Percentiles rank a stretch among this genome's conserved stretches.
Evolutionary conservation across 768 basidiomycete species (phyloP).

Genomic region (Amanita jacksonii): DNA sequence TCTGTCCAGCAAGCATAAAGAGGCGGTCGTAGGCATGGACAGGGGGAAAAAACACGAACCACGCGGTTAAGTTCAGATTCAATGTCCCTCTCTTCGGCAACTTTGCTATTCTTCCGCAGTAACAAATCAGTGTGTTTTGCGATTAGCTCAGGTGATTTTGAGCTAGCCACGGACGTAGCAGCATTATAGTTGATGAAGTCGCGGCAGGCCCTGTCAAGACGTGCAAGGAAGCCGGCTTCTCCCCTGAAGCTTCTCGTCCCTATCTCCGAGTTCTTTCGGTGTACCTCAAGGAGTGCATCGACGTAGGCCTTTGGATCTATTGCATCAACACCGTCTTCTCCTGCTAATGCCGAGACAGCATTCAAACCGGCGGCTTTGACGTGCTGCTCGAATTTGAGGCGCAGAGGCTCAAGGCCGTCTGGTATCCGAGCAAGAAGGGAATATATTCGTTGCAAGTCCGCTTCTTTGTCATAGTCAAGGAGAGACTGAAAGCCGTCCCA

Average conservation of each 20-base stretch:
- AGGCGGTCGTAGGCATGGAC: slow-evolving; percentile 21
- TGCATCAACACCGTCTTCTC: slow-evolving; percentile 45
- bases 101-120: slow-evolving; percentile 90
- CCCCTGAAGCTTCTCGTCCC: slow-evolving; percentile 85
- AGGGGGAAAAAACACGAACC: slow-evolving; percentile 42
- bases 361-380: slow-evolving; percentile 85
- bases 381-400: slow-evolving; percentile 90
- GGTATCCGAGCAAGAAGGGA: slow-evolving; percentile 82
- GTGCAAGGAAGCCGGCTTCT: slow-evolving; percentile 89
- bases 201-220: slow-evolving; percentile 89
- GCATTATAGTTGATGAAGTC: slow-evolving; percentile 93
- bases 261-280: slow-evolving; percentile 85
- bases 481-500: slow-evolving; percentile 88
- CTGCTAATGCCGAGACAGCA: slow-evolving; percentile 68
- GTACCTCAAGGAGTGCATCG: slow-evolving; percentile 84
- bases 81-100: slow-evolving; percentile 84
- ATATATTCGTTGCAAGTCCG: slow-evolving; percentile 95
- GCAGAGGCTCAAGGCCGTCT: slow-evolving; percentile 82
- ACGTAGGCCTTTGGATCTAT: slow-evolving; percentile 93
- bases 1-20: slow-evolving; percentile 42
- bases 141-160: slow-evolving; percentile 85
- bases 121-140: slow-evolving; percentile 89
- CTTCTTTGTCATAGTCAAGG: slow-evolving; percentile 89
- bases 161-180: slow-evolving; percentile 77
- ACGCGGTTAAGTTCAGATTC: slow-evolving; percentile 87